A percentile compares a stretch with the other conserved stretches of the same genome.
These are phyloP conservation scores for Zalaria sp. DNA, from an alignment of 2,329 filamentous ascomycete species.

Conservation along the genomic window DNA sequence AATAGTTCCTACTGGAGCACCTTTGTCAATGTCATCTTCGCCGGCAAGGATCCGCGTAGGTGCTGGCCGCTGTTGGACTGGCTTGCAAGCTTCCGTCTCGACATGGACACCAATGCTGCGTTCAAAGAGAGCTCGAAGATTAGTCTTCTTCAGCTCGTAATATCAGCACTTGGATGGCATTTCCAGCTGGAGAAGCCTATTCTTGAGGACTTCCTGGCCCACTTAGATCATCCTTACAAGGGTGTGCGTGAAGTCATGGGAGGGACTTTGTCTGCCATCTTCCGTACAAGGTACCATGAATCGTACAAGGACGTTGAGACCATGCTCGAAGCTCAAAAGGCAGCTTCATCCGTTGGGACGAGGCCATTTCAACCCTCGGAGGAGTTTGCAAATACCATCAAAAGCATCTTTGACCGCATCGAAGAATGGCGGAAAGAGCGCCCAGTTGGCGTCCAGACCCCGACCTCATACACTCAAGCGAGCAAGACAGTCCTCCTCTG, in stretches of 20 bases:
- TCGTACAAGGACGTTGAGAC: slow-evolving; percentile 69
- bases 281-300: slow-evolving; percentile 85
- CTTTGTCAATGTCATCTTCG: slow-evolving; percentile 77
- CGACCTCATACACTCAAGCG: slow-evolving; percentile 85
- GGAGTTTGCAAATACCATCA: slow-evolving; percentile 60
- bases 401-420: slow-evolving; percentile 61
- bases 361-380: slow-evolving; percentile 67
- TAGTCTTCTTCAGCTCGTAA: slow-evolving; percentile 73
- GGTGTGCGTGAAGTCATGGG: slow-evolving; percentile 92
- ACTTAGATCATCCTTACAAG: slow-evolving; percentile 96
- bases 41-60: slow-evolving; percentile 78
- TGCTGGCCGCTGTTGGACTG: slow-evolving; percentile 75
- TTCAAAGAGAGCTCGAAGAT: slow-evolving; percentile 99
- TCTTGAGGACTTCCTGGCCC: slow-evolving; percentile 71
- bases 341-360: slow-evolving; percentile 66
- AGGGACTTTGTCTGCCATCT: slow-evolving; percentile 73
- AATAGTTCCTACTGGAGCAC: slow-evolving; percentile 92
- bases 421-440: slow-evolving; percentile 81
- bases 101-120: slow-evolving; percentile 89
- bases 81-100: slow-evolving; percentile 72
- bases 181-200: slow-evolving; percentile 85
- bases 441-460: slow-evolving; percentile 76
- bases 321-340: slow-evolving; percentile 66
- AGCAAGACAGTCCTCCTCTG: slow-evolving; percentile 93
- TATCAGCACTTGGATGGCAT: slow-evolving; percentile 87